Conservation (phyloP, 2,329 filamentous ascomycete genomes). For the Ambrosiella beaveri region DNA sequence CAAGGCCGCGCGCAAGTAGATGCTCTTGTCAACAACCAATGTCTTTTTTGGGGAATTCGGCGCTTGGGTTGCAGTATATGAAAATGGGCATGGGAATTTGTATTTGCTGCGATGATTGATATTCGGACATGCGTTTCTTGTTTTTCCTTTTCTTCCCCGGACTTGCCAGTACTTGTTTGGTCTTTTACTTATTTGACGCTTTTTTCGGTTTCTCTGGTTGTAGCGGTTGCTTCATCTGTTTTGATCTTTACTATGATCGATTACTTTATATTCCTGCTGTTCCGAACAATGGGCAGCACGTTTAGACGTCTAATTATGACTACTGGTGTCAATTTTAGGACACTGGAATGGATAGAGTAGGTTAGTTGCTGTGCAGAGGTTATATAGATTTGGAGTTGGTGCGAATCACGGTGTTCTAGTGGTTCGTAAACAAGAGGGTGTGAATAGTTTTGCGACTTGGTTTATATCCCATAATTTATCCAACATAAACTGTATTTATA, state of each 20-base stretch:
- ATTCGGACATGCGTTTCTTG: slow-evolving; percentile 1
- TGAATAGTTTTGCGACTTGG: no score
- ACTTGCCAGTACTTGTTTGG: slow-evolving; percentile 10
- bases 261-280: background rate
- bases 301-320: background rate
- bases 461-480: no score
- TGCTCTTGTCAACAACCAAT: background rate
- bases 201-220: slow-evolving; percentile 1
- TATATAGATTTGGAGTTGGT: background rate
- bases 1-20: slow-evolving; percentile 41
- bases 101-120: background rate
- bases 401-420: background rate
- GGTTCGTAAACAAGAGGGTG: no score
- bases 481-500: no score
- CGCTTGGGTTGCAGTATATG: background rate
- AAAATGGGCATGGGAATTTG: slow-evolving; percentile 2
- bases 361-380: background rate
- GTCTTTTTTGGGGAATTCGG: background rate
- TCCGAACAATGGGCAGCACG: background rate
- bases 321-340: background rate
- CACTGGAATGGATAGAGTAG: background rate
- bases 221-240: background rate
- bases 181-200: slow-evolving; percentile 3
- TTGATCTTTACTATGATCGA: background rate
- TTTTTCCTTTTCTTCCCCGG: background rate